Percentiles rank a stretch among this genome's conserved stretches.
Evolutionary conservation across 1,139 yeast species (phyloP).

Genomic region (Ogataea hybrid): DNA sequence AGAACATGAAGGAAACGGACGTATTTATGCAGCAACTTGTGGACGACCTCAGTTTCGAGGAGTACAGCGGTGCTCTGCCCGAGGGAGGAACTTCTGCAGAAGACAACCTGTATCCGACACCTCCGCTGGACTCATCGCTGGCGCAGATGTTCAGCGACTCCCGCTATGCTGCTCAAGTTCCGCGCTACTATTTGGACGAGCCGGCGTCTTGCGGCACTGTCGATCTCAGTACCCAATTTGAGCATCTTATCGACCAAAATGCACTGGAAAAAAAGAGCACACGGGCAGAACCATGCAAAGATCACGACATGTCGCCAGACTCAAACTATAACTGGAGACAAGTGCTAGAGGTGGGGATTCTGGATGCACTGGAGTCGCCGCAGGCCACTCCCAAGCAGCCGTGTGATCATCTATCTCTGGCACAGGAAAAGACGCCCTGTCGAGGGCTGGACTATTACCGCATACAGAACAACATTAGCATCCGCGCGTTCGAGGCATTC

Average conservation of each 20-base stretch:
- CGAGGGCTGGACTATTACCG: constrained; percentile 15
- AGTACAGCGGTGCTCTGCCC: constrained; percentile 11
- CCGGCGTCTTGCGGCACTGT: background rate
- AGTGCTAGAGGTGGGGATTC: constrained; percentile 2
- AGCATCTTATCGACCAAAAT: constrained; percentile 3
- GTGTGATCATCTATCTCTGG: background rate
- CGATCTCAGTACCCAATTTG: constrained; percentile 2
- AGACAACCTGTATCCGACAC: constrained; percentile 8
- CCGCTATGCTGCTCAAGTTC: constrained; percentile 5
- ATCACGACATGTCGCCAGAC: background rate
- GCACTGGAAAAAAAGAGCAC: background rate
- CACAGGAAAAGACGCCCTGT: constrained; percentile 11
- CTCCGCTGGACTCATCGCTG: constrained; percentile 9
- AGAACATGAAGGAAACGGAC: constrained; percentile 9
- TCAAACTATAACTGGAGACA: constrained; percentile 15
- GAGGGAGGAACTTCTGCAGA: constrained; percentile 3
- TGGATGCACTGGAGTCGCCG: constrained; percentile 4
- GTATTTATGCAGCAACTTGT: constrained; percentile 16
- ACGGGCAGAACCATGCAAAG: background rate
- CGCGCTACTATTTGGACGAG: constrained; percentile 14
- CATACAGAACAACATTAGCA: constrained; percentile 12
- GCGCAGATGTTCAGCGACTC: constrained; percentile 6
- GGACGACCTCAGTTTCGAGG: constrained; percentile 12
- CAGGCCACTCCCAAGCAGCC: constrained; percentile 1
- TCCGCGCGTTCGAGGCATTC: constrained; percentile 8